Conservation (phyloP, 805 yeast species). For the Saturnispora mendoncae region DNA sequence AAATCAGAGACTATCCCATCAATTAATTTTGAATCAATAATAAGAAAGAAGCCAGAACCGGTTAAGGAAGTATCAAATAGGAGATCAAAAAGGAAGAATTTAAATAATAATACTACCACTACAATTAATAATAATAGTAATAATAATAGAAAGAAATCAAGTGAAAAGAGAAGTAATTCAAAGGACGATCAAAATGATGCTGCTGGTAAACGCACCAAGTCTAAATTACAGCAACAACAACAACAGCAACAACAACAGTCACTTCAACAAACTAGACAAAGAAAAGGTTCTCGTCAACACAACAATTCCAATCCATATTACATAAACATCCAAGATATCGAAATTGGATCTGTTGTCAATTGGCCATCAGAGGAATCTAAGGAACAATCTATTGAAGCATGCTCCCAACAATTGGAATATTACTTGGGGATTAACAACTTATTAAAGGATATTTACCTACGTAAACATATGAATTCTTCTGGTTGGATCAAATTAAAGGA, state of each 20-base stretch:
- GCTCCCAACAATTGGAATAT: conserved; percentile 67
- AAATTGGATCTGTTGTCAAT: conserved; percentile 7
- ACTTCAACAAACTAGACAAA: not conserved
- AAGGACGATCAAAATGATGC: conserved; percentile 7
- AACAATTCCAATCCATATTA: conserved; percentile 1
- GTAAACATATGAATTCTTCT: conserved; percentile 68
- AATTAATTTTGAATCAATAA: conserved; percentile 14
- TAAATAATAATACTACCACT: not conserved
- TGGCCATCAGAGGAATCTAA: conserved; percentile 13
- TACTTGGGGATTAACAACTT: conserved; percentile 85
- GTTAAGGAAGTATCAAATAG: not conserved
- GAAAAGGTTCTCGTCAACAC: not conserved
- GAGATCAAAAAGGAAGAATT: conserved; percentile 1
- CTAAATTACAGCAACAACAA: not conserved
- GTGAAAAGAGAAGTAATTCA: conserved; percentile 3
- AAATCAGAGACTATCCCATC: conserved; percentile 20
- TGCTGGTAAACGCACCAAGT: conserved; percentile 2
- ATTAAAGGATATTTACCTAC: conserved; percentile 72
- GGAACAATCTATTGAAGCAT: conserved; percentile 14
- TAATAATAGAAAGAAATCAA: conserved; percentile 4
- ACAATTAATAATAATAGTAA: conserved; percentile 1
- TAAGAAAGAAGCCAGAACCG: conserved; percentile 12
- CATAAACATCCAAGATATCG: conserved; percentile 4
- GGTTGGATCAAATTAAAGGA: conserved; percentile 63
- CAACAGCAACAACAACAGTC: not conserved